Conservation (phyloP, 441 rosid genomes). For the Bocquillonia castaneifolia region DNA sequence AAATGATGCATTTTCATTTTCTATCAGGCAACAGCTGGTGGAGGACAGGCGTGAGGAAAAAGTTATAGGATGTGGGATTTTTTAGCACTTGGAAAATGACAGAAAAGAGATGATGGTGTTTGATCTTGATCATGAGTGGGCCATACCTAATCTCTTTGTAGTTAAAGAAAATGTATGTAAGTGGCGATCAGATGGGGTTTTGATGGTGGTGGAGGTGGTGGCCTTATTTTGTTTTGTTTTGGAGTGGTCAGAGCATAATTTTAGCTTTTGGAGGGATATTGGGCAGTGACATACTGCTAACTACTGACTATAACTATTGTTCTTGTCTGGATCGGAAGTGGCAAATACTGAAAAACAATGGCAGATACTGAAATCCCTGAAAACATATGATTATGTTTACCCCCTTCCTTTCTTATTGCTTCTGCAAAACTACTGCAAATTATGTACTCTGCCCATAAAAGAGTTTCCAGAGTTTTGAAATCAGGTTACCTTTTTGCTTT, state of each 20-base stretch:
- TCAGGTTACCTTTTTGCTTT: background rate
- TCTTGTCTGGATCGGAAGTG: conserved; percentile 28
- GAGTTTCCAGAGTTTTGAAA: conserved; percentile 6
- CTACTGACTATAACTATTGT: conserved; percentile 12
- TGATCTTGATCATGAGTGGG: conserved; percentile 9
- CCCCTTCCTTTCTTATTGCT: conserved; percentile 9
- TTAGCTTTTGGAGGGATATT: conserved; percentile 3
- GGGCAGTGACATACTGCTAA: conserved; percentile 18
- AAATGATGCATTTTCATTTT: conserved; percentile 10
- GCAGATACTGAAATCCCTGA: conserved; percentile 11
- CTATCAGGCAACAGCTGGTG: conserved; percentile 11
- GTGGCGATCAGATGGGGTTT: conserved; percentile 7
- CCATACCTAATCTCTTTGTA: conserved; percentile 23
- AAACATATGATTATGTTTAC: background rate
- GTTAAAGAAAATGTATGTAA: background rate
- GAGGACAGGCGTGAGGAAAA: conserved; percentile 37
- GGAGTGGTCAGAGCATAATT: conserved; percentile 5
- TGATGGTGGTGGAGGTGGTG: background rate
- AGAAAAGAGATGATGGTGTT: conserved; percentile 20
- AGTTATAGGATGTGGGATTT: conserved; percentile 8
- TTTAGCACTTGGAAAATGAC: conserved; percentile 26
- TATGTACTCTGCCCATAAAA: background rate
- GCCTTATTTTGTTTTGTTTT: background rate
- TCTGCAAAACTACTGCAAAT: conserved; percentile 16
- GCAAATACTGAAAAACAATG: conserved; percentile 24